Evolutionary conservation across 768 basidiomycete genomes (phyloP), one percentile per base, ranked within the genome.

Genomic region (Xerocomellus chrysenteron): DNA sequence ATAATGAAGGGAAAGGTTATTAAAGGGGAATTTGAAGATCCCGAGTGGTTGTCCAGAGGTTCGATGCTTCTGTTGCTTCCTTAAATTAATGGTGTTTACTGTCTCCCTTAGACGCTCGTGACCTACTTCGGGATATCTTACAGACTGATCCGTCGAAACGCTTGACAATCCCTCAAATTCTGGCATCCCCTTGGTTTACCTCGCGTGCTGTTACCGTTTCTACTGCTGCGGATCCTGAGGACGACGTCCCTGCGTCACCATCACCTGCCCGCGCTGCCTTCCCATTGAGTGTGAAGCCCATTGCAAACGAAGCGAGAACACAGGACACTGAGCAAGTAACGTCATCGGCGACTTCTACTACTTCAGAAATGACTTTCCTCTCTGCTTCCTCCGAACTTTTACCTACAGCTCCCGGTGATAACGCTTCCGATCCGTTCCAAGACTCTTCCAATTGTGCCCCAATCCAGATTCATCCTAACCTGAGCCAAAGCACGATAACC

Each of bases 1-100:
- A 69, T 87, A 13, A 96, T 96, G 92, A 87, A 87, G 58, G 76
- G 79, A 50, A 88, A 90, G 72, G 90, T 99, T 58, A 85, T 94
- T 51, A 76, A 84, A 59, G 92, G 89, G 16, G 85, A 88, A 44
- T 98, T 90, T 67, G 92, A 96, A 59, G 91, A 98, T 66, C 94
- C 94, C 8, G 83, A 86, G 55, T 99, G 95, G 94, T 77, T 98
- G 17, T 91, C 92, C 30, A 74, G 80, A 65, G 92, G 95, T 95
- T 58, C 28, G 67, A 71, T 54, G 78, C 67, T 28, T 46, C 9
- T 28, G 5, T 42, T 16, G 16, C 13, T 26, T 32, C 9, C 26
- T 50, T 12, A 28, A 30, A 16, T 19, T 9, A 32, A 44, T 37
- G 36, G 13, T 40, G 63, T 39, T 52, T 63, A 43, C 58, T 45